phyloP scores from a whole-genome alignment of 139 green algal species.

The Micractinium conductrix region DNA sequence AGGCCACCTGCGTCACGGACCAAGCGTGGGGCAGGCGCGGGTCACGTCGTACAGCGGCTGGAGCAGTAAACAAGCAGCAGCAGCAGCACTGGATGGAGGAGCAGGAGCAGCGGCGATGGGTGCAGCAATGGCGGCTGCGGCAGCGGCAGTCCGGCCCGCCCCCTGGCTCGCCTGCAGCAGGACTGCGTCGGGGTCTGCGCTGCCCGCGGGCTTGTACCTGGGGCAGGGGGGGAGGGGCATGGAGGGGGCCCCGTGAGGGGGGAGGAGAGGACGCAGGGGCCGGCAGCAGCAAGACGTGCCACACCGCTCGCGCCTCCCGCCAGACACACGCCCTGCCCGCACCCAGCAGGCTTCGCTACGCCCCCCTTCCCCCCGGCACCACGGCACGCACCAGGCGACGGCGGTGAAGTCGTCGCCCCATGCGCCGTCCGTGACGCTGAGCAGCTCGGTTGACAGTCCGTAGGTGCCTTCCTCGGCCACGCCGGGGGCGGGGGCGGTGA shows the following conservation, averaged over 20 bases:
- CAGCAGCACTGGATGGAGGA: not conserved
- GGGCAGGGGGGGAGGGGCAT: not conserved
- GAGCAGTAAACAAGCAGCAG: not conserved
- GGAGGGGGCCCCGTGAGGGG: not conserved
- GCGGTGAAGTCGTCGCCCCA: conserved; percentile 19
- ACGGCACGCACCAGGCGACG: not conserved
- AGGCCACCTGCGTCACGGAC: not conserved
- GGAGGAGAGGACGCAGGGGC: not conserved
- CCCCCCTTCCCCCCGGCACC: not conserved
- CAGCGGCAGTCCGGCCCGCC: not conserved
- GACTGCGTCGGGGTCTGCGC: not conserved
- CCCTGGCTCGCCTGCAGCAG: conserved; percentile 7
- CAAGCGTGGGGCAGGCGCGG: not conserved
- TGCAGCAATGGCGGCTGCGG: not conserved
- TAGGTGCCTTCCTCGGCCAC: conserved; percentile 8
- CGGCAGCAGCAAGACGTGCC: not conserved
- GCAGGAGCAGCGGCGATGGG: no score
- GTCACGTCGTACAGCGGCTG: not conserved
- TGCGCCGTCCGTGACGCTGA: not conserved
- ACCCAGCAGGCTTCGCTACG: not conserved
- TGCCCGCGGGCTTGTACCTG: not conserved
- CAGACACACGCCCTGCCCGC: not conserved
- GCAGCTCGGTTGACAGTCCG: conserved; percentile 10
- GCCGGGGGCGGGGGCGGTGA: conserved; percentile 15
- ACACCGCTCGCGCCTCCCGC: not conserved